Conservation (phyloP, 2,329 filamentous ascomycete genomes). For the Stylonectria norvegica region DNA sequence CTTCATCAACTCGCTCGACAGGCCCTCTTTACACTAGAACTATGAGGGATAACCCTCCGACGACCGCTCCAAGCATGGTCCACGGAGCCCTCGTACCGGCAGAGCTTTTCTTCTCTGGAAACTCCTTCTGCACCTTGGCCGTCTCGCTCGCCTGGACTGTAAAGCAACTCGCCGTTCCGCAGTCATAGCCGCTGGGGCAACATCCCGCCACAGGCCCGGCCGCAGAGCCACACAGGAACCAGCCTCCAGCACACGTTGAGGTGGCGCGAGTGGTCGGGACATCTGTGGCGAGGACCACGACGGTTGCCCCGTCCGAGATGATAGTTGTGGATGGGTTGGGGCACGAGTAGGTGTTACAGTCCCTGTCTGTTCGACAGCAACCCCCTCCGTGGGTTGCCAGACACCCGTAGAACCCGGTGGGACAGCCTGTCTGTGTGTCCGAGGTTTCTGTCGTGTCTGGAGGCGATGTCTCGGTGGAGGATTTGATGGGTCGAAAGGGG, state of each 20-base stretch:
- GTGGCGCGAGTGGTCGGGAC: conserved; percentile 43
- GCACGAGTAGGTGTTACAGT: conserved; percentile 80
- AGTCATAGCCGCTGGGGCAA: conserved; percentile 74
- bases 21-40: conserved; percentile 5
- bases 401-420: conserved; percentile 90
- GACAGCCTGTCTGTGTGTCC: conserved; percentile 55
- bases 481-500: conserved; percentile 46
- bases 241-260: conserved; percentile 68
- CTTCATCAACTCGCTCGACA: too few relatives aligned
- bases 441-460: conserved; percentile 29
- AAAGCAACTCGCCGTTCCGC: conserved; percentile 70
- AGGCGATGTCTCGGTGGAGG: conserved; percentile 35
- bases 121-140: conserved; percentile 53
- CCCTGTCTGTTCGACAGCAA: conserved; percentile 82
- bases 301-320: conserved; percentile 63
- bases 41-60: conserved; percentile 4
- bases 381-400: conserved; percentile 76
- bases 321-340: conserved; percentile 63
- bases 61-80: conserved; percentile 10
- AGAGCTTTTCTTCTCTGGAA: conserved; percentile 35
- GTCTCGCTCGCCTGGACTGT: conserved; percentile 50
- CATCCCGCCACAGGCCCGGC: conserved; percentile 70
- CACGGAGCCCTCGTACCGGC: conserved; percentile 6
- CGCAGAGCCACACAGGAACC: conserved; percentile 64
- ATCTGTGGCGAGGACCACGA: conserved; percentile 60